phyloP scores from a whole-genome alignment of 441 rosid species.

The Erodium trifolium region DNA sequence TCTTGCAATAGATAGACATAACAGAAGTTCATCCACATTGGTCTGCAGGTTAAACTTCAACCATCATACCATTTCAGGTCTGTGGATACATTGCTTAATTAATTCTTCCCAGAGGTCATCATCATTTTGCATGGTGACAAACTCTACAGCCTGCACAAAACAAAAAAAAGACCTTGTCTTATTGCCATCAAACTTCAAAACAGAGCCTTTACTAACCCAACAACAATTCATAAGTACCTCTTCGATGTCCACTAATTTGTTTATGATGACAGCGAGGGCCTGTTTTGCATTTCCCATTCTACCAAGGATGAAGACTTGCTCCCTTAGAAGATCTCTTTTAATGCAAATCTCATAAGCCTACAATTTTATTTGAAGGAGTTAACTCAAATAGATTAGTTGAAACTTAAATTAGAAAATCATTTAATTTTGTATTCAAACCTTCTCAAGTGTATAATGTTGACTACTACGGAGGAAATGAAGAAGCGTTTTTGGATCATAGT shows the following conservation, averaged over 20 bases:
- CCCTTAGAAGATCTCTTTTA: slow-evolving; percentile 68
- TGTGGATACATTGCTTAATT: slow-evolving; percentile 83
- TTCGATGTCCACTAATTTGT: slow-evolving; percentile 85
- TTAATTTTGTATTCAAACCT: slow-evolving; percentile 44
- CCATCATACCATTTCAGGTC: slow-evolving; percentile 80
- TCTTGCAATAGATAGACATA: neutral
- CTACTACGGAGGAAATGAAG: slow-evolving; percentile 97
- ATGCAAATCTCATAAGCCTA: slow-evolving; percentile 90
- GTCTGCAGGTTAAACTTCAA: slow-evolving; percentile 10
- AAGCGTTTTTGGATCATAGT: slow-evolving; percentile 89
- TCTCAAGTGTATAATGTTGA: slow-evolving; percentile 92
- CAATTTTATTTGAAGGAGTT: slow-evolving; percentile 25
- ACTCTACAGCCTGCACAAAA: slow-evolving; percentile 88
- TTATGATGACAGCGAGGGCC: slow-evolving; percentile 87
- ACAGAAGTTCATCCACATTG: neutral
- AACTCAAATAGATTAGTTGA: slow-evolving; percentile 11
- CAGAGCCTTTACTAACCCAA: slow-evolving; percentile 16
- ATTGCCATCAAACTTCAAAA: slow-evolving; percentile 11
- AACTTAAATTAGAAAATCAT: slow-evolving; percentile 10
- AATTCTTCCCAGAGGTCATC: slow-evolving; percentile 99
- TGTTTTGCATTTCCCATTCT: slow-evolving; percentile 94
- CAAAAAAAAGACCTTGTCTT: slow-evolving; percentile 4
- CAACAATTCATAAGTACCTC: slow-evolving; percentile 44
- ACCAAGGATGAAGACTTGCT: slow-evolving; percentile 95
- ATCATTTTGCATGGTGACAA: slow-evolving; percentile 92